Base-by-base conservation (phyloP, 495 filamentous ascomycete species). In the Tuber brumale region DNA sequence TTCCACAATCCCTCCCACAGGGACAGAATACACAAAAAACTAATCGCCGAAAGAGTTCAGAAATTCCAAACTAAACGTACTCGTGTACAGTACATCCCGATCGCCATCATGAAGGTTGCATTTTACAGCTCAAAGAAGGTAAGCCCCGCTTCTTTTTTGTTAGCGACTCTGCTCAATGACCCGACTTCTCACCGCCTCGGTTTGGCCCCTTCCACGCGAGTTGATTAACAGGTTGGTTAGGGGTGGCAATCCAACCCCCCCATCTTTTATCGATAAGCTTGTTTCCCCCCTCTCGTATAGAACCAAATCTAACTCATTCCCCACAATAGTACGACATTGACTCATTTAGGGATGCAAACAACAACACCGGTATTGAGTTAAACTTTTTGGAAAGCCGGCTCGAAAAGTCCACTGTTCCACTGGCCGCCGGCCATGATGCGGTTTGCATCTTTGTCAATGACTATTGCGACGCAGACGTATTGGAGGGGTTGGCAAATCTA, bases 401-500 rank as follows among this genome's bases (percentile, higher is more conserved):
- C 14, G 81, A 83, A 66, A 72, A 71, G n/a, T 77, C 72, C 19
- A 92, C 91, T 14, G 88, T 86, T 0, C 74, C 87, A 2, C 86
- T 92, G 35, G 89, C 89, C 2, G 76, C 81, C 16, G 87, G 83
- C 74, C 85, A 87, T 76, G 84, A 86, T 48, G 91, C 90, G 74
- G 85, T 92, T 72, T 92, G 90, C 84, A 89, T 89, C 82, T 92
- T 92, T 82, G 91, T 92, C 75, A 92, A 92, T 85, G 91, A 92
- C 84, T 84, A 80, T 8, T 85, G 91, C 51, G 80, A 86, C 75
- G 85, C 79, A 5, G 76, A 80, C 2, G 89, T 92, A 71, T 85
- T 91, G 44, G 77, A 83, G 66, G 84, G 85, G 14, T 85, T 92
- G 4, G 83, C 86, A 77, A 74, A 73, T 9, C 69, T 77, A 71